phyloP scores from a whole-genome alignment of 331 rosid genomes.

The Rhamnella rubrinervis region DNA sequence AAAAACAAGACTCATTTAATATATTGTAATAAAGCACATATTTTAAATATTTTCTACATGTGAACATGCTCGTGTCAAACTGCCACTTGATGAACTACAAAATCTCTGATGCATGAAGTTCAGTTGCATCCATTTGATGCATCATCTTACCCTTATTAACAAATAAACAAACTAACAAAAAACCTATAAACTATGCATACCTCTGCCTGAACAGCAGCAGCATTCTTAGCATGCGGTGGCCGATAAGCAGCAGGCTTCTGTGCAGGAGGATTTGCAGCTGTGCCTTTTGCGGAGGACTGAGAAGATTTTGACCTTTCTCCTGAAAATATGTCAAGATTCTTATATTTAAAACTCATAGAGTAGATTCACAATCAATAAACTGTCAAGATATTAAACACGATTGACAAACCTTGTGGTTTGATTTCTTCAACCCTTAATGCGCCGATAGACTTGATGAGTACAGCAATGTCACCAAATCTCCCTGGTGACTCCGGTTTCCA shows the following conservation, averaged over 20 bases:
- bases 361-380: constrained; percentile 5
- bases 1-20: too few relatives aligned
- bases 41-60: too few relatives aligned
- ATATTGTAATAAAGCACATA: too few relatives aligned
- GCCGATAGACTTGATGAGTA: constrained; percentile 59
- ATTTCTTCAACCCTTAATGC: constrained; percentile 53
- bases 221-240: constrained; percentile 86
- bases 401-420: constrained; percentile 60
- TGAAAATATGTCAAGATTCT: constrained; percentile 34
- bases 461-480: constrained; percentile 61
- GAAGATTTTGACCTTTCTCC: constrained; percentile 59
- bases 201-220: constrained; percentile 84
- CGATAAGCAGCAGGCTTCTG: constrained; percentile 93
- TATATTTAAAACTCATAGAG: constrained; percentile 3
- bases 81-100: constrained; percentile 1
- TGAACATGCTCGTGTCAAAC: too few relatives aligned
- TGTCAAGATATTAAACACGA: constrained; percentile 4
- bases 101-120: constrained; percentile 1
- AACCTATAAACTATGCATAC: constrained; percentile 33
- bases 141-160: background rate
- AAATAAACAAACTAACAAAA: background rate
- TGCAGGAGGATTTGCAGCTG: constrained; percentile 44
- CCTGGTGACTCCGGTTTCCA: constrained; percentile 87
- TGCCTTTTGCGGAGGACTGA: constrained; percentile 41
- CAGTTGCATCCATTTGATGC: background rate